These are phyloP conservation scores for Coemansia sp. DNA, from an alignment of 192 early-diverging fungal species.

Conservation along the genomic window DNA sequence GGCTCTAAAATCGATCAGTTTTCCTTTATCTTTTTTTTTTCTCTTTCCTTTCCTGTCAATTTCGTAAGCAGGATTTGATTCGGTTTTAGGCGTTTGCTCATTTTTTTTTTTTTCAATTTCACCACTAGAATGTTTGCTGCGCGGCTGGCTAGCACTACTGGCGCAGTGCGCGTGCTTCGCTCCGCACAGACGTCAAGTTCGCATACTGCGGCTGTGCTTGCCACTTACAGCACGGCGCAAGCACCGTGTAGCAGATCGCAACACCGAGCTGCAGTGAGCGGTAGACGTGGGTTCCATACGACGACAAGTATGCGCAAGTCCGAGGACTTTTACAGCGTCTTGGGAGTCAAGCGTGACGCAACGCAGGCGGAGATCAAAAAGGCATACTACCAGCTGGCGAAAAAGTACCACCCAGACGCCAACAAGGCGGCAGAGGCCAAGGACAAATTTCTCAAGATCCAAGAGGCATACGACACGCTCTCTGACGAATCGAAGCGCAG, in stretches of 20 bases:
- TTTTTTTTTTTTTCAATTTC: background rate
- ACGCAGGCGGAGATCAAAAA: conserved; percentile 92
- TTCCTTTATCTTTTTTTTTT: background rate
- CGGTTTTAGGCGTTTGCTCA: background rate
- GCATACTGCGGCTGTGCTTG: background rate
- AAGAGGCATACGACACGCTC: conserved; percentile 96
- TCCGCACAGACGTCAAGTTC: background rate
- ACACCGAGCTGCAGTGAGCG: background rate
- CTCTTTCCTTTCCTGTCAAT: background rate
- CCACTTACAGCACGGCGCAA: background rate
- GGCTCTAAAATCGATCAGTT: background rate
- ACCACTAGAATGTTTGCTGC: conserved; percentile 15
- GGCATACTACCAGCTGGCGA: conserved; percentile 95
- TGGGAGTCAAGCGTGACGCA: conserved; percentile 81
- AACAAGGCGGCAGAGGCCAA: conserved; percentile 90
- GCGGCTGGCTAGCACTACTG: conserved; percentile 10
- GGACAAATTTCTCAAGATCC: conserved; percentile 97
- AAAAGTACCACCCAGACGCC: conserved; percentile 97
- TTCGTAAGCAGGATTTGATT: background rate
- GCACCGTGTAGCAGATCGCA: background rate
- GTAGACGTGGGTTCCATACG: conserved; percentile 33
- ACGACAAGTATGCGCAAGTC: conserved; percentile 40
- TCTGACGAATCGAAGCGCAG: conserved; percentile 90
- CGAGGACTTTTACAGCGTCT: conserved; percentile 81
- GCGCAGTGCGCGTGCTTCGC: conserved; percentile 6